Evolutionary conservation across 139 green algal genomes (phyloP), one percentile per base, ranked within the genome.

Genomic region (Auxenochlorella pyrenoidosa): DNA sequence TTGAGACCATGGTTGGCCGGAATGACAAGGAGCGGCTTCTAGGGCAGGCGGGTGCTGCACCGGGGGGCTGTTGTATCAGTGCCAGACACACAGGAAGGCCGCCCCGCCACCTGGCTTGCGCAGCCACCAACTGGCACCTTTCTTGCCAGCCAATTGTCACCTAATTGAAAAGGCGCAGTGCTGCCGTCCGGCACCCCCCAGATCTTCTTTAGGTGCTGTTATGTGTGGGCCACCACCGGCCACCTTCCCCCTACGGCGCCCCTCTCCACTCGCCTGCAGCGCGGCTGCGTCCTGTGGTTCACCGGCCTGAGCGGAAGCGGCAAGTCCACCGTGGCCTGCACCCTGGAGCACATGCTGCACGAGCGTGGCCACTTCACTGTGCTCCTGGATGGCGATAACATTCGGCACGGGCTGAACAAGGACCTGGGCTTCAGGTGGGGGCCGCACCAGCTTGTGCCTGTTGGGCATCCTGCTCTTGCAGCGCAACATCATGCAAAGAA

Each of bases 351-450:
- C 92, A 60, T 94, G 90, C 80, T 97, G 30, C 89, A 88, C 1
- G 93, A 96, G 36, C 85, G 87, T 10, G 96, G 96, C 44, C 95
- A 95, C 51, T 41, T 95, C 3, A 97, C 94, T 0, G 89, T 92
- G 13, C 91, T 98, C 38, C 91, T 99, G 83, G 97, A 99, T 84
- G 97, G 97, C 5, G 97, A 99, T 90, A 99, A 99, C 90, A 88
- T 99, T 13, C 93, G 97, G 6, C 95, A 99, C 83, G 97, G 97
- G 15, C 94, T 99, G 38, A 98, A 98, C 93, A 96, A 91, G 72
- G 98, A 99, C 92, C 91, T 99, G n/a, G 97, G 97, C 26, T 99
- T 99, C 90, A 94, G 85, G 85, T 85, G 76, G 3, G 36, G 15
- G 6, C 3, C 2, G 41, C 40, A 34, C 1, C 47, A n/a, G 54